Percentiles rank a stretch among this genome's conserved stretches.
These are phyloP conservation scores for Claviceps sp. DNA, from an alignment of 2,329 filamentous ascomycete species.

Conservation along the genomic window DNA sequence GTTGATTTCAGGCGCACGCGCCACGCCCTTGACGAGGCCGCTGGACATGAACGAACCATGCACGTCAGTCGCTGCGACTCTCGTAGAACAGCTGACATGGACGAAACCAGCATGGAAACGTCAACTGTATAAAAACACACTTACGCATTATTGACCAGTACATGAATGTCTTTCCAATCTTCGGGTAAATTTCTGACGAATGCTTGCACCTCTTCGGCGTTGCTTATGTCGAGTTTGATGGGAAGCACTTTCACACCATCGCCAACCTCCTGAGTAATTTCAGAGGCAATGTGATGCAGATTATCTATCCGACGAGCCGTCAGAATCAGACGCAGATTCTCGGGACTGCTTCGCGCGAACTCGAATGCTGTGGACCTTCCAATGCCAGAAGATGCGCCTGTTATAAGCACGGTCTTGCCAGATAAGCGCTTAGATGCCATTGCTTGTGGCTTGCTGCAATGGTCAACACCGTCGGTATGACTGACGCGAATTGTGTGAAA, in stretches of 20 bases:
- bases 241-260: slow-evolving; percentile 70
- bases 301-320: slow-evolving; percentile 77
- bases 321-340: slow-evolving; percentile 68
- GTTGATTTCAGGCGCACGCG: slow-evolving; percentile 69
- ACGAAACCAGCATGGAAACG: neutral
- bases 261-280: slow-evolving; percentile 66
- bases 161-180: slow-evolving; percentile 73
- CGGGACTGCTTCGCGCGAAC: slow-evolving; percentile 75
- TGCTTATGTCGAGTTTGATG: slow-evolving; percentile 78
- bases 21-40: slow-evolving; percentile 79
- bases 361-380: slow-evolving; percentile 74
- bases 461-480: neutral
- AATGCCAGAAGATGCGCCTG: slow-evolving; percentile 88
- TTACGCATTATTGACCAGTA: slow-evolving; percentile 93
- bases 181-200: slow-evolving; percentile 65
- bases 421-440: slow-evolving; percentile 59
- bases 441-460: neutral
- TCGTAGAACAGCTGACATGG: neutral
- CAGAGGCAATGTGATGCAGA: slow-evolving; percentile 59
- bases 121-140: slow-evolving; percentile 18
- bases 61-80: neutral
- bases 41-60: slow-evolving; percentile 26
- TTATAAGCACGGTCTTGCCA: slow-evolving; percentile 86
- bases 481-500: neutral
- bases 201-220: slow-evolving; percentile 54